Evolutionary conservation across 441 rosid genomes (phyloP), one percentile per base, ranked within the genome.

Genomic region (Geranium incanum): DNA sequence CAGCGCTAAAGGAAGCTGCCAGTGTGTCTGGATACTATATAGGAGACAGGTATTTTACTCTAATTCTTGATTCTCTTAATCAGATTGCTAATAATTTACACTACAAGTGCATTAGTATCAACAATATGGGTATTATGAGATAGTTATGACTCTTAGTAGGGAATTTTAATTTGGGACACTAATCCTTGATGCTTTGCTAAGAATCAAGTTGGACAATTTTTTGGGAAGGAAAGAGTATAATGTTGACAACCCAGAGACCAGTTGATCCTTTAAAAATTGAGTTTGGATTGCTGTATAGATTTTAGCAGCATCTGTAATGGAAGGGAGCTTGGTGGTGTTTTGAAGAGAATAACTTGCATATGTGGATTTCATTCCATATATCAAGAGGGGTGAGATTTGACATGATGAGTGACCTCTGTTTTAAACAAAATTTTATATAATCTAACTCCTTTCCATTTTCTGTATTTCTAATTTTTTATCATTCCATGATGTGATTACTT

Each of bases 371-470:
- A 28, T 1, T 1, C 33, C 33, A 28, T 28, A 2, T 28, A 28
- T 28, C 33, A 28, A 28, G 33, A 28, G 33, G 33, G 33, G 33
- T 28, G 33, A 28, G 33, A 28, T 28, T 28, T 57, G 1, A 0
- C 50, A 36, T 48, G 5, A 13, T n/a, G 4, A 18, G 4, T 4
- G 5, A 11, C 12, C 18, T 12, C 36, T 68, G 7, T 13, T 62
- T 41, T 68, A 68, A 52, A 74, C 62, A 19, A 48, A 74, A 1
- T 15, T 6, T 43, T 78, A 59, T 0, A 5, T 72, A 36, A 41
- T 76, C 39, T n/a, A 78, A 11, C 21, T 70, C 23, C 6, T 6
- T 15, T 19, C 70, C 11, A 45, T 50, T 0, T 36, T 52, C 2
- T 38, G 59, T n/a, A 3, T 21, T 21, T 66, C 1, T 48, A 48